phyloP scores from a whole-genome alignment of 192 early-diverging fungal species.

The Backusella parvicylindrica region DNA sequence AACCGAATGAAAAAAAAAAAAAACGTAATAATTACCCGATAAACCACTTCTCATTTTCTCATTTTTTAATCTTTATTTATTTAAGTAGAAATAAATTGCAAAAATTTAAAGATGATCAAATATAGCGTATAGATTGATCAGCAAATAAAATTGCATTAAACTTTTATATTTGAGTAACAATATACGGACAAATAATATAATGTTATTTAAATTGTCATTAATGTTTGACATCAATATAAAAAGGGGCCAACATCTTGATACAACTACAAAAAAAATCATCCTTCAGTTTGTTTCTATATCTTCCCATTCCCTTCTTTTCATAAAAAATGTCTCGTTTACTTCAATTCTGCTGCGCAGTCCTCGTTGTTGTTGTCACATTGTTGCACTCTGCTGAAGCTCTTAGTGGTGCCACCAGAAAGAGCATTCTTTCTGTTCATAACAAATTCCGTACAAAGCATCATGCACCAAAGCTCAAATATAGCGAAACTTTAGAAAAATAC shows the following conservation, averaged over 20 bases:
- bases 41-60: background rate
- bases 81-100: background rate
- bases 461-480: slow-evolving; percentile 40
- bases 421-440: slow-evolving; percentile 38
- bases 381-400: background rate
- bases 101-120: background rate
- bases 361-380: background rate
- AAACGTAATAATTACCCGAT: background rate
- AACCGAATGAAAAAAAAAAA: too few species aligned
- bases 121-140: background rate
- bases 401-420: background rate
- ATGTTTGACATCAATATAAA: background rate
- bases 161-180: background rate
- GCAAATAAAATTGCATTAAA: background rate
- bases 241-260: background rate
- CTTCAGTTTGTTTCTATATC: background rate
- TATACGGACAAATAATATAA: background rate
- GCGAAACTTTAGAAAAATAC: slow-evolving; percentile 26
- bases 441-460: slow-evolving; percentile 35
- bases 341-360: background rate
- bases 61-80: background rate
- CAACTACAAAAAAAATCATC: background rate
- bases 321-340: background rate
- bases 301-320: background rate
- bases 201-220: background rate